phyloP scores from a whole-genome alignment of 2,329 filamentous ascomycete species.

The Aspergillus sp. region DNA sequence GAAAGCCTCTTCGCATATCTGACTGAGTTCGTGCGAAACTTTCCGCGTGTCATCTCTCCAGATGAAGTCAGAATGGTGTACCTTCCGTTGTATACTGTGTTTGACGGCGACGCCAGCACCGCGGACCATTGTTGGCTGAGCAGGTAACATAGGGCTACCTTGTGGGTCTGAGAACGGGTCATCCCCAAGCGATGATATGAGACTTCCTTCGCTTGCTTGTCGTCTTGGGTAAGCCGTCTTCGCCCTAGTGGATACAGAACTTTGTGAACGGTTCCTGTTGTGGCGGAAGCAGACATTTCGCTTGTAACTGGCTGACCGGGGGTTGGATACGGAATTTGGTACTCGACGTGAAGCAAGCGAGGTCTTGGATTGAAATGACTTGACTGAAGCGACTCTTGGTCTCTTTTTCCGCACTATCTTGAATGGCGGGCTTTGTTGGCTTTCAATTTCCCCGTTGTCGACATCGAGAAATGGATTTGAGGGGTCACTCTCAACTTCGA shows the following conservation, averaged over 20 bases:
- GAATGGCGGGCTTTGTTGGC: constrained; percentile 28
- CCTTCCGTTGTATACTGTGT: constrained; percentile 40
- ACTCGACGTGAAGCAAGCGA: constrained; percentile 49
- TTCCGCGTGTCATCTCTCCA: constrained; percentile 78
- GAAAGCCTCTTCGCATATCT: constrained; percentile 91
- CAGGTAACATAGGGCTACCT: constrained; percentile 41
- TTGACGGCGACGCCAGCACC: constrained; percentile 29
- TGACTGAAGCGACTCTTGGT: constrained; percentile 33
- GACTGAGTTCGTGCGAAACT: constrained; percentile 80
- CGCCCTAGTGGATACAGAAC: constrained; percentile 25
- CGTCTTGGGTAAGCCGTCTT: constrained; percentile 21
- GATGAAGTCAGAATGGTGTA: constrained; percentile 46
- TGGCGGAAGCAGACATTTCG: constrained; percentile 65
- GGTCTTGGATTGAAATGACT: constrained; percentile 46
- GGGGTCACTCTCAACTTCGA: constrained; percentile 11
- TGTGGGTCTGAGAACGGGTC: constrained; percentile 24
- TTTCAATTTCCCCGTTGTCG: constrained; percentile 14
- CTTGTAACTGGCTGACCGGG: constrained; percentile 54
- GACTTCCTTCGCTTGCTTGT: constrained; percentile 26
- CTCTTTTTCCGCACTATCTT: constrained; percentile 33
- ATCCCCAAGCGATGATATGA: constrained; percentile 19
- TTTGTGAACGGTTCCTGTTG: constrained; percentile 42
- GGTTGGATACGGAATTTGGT: constrained; percentile 32
- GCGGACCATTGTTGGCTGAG: constrained; percentile 40
- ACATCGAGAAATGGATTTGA: constrained; percentile 23